Base-by-base conservation (phyloP, 352 stramenopile genomes). In the Salisapilia sapeloensis region DNA sequence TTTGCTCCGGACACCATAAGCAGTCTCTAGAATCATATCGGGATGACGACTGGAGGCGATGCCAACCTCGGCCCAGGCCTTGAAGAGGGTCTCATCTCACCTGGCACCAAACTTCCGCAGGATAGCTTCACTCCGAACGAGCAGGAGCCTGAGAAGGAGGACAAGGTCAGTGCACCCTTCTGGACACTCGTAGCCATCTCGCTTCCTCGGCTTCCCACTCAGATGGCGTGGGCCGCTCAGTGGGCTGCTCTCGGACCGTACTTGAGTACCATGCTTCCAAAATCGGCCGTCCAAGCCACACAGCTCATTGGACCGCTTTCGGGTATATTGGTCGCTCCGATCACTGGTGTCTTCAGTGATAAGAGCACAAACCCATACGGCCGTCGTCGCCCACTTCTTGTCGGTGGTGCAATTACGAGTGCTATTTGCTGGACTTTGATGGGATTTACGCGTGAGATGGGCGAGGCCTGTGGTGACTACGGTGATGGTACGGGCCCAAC, bases 191-290 rank as follows among this genome's bases (percentile, higher is more conserved):
- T 85, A 33, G 42, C 83, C 11, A 52, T 83, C 2, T 77, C 66
- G n/a, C 35, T 82, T 12, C 66, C 70, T 0, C 52, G 65, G 6
- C 79, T 86, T 63, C 63, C 70, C 9, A 78, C 56, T 24, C 79
- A 81, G 38, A 81, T 83, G 64, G 64, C 60, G 7, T 86, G 66
- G 70, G 72, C 64, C 1, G 66, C 70, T 24, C 66, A 86, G 30
- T 83, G 70, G 70, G 64, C 66, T 2, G 66, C 66, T 1, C 44
- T 86, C 12, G 66, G 66, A 0, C 66, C 70, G 5, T 78, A 80
- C 28, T 49, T 86, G 6, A 57, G 63, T 6, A 81, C 60, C n/a
- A 57, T 83, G 49, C 43, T 83, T 6, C 56, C 63, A 0, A 50
- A 35, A 2, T 83, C 55, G 44, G 59, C 61, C n/a, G 70, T 86